Conservation (phyloP, 208 protist genomes). For the Acanthamoeba healyi region DNA sequence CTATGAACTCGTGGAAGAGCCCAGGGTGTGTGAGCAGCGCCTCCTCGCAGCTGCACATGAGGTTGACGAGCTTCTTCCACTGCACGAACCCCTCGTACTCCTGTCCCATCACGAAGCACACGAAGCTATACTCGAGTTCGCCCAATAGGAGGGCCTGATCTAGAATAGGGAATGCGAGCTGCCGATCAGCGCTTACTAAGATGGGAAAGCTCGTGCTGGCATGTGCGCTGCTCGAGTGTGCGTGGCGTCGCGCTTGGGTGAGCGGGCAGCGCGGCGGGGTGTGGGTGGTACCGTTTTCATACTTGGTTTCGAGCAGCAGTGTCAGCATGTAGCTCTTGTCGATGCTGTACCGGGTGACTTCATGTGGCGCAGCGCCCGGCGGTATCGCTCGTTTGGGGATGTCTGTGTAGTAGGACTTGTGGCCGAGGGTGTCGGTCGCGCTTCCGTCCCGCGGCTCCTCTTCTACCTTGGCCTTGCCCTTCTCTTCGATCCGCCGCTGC, state of each 20-base stretch:
- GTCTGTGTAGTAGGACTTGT: slow-evolving; percentile 26
- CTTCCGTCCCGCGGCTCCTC: not conserved
- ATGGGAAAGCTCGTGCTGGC: no score
- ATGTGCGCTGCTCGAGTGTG: no score
- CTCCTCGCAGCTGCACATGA: slow-evolving; percentile 57
- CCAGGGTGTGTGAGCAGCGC: not conserved
- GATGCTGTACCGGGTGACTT: slow-evolving; percentile 47
- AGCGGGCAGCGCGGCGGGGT: not conserved
- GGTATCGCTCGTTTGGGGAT: slow-evolving; percentile 37
- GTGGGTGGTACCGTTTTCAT: not conserved
- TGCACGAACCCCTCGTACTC: slow-evolving; percentile 57
- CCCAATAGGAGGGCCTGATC: slow-evolving; percentile 16
- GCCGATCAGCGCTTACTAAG: no score
- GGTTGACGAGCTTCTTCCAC: slow-evolving; percentile 24
- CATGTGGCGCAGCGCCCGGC: not conserved
- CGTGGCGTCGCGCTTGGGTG: no score
- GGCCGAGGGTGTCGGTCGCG: not conserved
- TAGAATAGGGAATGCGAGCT: not conserved
- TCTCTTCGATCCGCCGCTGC: not conserved
- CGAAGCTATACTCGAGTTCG: slow-evolving; percentile 38
- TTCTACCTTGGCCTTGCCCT: not conserved
- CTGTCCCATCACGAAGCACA: slow-evolving; percentile 51
- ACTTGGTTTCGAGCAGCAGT: not conserved
- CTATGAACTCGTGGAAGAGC: slow-evolving; percentile 10
- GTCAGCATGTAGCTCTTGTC: slow-evolving; percentile 54